Percentiles rank a stretch among this genome's conserved stretches.
phyloP scores from a whole-genome alignment of 441 rosid genomes.

The Gossypium davidsonii region DNA sequence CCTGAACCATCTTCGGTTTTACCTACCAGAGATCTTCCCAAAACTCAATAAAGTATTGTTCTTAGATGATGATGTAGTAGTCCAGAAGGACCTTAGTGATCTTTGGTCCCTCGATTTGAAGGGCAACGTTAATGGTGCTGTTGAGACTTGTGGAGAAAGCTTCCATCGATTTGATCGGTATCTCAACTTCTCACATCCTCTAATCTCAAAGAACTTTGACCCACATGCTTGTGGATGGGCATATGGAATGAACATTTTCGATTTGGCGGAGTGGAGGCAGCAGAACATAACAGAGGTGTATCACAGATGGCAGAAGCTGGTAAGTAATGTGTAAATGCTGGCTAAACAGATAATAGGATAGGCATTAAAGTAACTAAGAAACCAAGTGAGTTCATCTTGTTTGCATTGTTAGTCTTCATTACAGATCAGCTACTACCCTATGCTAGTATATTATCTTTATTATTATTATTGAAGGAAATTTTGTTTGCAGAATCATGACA shows the following conservation, averaged over 20 bases:
- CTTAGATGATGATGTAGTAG: conserved; percentile 92
- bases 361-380: not conserved
- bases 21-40: conserved; percentile 92
- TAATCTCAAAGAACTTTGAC: conserved; percentile 54
- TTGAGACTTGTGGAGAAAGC: conserved; percentile 93
- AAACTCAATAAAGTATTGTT: conserved; percentile 82
- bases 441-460: not conserved
- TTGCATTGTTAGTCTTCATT: conserved; percentile 1
- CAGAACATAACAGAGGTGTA: conserved; percentile 60
- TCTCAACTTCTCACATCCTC: conserved; percentile 86
- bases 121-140: conserved; percentile 94
- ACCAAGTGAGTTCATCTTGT: not conserved
- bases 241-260: conserved; percentile 72
- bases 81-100: conserved; percentile 76
- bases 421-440: not conserved
- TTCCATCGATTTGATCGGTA: conserved; percentile 93
- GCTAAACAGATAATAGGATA: not conserved
- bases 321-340: conserved; percentile 28
- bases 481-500: conserved; percentile 63
- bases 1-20: conserved; percentile 92
- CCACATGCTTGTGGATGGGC: conserved; percentile 84
- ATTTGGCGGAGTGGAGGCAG: conserved; percentile 57
- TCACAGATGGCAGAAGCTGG: conserved; percentile 92
- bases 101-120: conserved; percentile 79
- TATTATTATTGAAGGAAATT: conserved; percentile 13